A percentile compares a stretch with the other conserved stretches of the same genome.
Conservation (phyloP, 306 rosid genomes). For the Pachyrhizus erosus region DNA sequence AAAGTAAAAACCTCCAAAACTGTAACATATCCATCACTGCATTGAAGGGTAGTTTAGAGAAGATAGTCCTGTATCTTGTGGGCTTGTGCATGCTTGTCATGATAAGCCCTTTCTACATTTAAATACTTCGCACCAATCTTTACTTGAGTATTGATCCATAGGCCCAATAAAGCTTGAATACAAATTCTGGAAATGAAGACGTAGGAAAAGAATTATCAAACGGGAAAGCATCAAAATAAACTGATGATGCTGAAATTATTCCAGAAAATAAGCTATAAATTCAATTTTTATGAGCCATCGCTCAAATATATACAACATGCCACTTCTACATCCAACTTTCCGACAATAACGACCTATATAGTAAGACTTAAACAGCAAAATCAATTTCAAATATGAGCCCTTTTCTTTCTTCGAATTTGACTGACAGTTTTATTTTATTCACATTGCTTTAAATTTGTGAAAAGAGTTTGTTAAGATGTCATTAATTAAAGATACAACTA, state of each 20-base stretch:
- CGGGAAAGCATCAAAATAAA: neutral
- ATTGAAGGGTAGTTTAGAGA: neutral
- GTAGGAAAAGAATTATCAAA: neutral
- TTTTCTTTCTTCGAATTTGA: neutral
- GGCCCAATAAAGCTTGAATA: neutral
- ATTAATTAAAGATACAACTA: too few relatives aligned
- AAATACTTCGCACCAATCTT: neutral
- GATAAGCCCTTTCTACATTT: neutral
- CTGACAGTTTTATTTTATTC: neutral
- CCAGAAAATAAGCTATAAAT: neutral
- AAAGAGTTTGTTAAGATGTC: too few relatives aligned
- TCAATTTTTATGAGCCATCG: neutral
- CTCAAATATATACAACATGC: neutral
- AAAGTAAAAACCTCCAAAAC: neutral
- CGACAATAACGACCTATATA: neutral
- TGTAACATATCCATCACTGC: neutral
- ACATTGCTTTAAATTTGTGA: neutral
- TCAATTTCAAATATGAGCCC: neutral
- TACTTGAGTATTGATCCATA: neutral
- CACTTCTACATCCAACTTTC: neutral
- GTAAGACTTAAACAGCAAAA: neutral
- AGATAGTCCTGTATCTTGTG: neutral
- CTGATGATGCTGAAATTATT: neutral
- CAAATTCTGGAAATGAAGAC: neutral
- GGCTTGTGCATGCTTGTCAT: neutral